A percentile compares a stretch with the other conserved stretches of the same genome.
Conservation (phyloP, 768 basidiomycete species). For the Tylopilus rubrobrunneus region DNA sequence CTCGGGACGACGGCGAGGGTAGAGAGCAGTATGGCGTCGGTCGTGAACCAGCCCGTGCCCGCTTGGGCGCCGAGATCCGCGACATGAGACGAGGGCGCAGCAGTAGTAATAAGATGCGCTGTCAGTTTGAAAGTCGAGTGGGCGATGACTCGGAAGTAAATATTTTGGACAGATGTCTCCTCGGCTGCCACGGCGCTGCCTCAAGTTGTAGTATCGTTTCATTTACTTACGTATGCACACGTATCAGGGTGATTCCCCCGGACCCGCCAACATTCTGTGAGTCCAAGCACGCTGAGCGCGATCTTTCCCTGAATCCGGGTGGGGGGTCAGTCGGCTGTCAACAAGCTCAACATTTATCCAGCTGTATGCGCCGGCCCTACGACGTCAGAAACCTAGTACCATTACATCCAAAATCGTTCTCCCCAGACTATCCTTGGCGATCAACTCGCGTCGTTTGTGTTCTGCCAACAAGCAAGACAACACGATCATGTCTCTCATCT, state of each 20-base stretch:
- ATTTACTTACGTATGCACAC: too few relatives aligned
- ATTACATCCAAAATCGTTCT: background rate
- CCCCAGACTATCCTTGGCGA: background rate
- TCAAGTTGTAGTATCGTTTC: too few relatives aligned
- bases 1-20: slow-evolving; percentile 35
- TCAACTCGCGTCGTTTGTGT: slow-evolving; percentile 4
- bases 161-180: too few relatives aligned
- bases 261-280: background rate
- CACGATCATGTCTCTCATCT: slow-evolving; percentile 15
- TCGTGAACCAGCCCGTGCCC: slow-evolving; percentile 29
- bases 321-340: too few relatives aligned
- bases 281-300: background rate
- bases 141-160: too few relatives aligned
- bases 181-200: too few relatives aligned
- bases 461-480: slow-evolving; percentile 19
- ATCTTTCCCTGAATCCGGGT: background rate
- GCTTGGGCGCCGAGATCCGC: slow-evolving; percentile 18
- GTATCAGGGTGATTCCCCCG: too few relatives aligned
- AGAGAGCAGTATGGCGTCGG: slow-evolving; percentile 20
- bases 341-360: background rate
- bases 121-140: too few relatives aligned
- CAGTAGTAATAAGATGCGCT: background rate
- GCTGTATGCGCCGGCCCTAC: background rate
- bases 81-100: slow-evolving; percentile 2
- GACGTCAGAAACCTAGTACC: background rate